Evolutionary conservation across 768 basidiomycete genomes (phyloP), one percentile per base, ranked within the genome.

Genomic region (Lanmaoa pseudosensibilis): DNA sequence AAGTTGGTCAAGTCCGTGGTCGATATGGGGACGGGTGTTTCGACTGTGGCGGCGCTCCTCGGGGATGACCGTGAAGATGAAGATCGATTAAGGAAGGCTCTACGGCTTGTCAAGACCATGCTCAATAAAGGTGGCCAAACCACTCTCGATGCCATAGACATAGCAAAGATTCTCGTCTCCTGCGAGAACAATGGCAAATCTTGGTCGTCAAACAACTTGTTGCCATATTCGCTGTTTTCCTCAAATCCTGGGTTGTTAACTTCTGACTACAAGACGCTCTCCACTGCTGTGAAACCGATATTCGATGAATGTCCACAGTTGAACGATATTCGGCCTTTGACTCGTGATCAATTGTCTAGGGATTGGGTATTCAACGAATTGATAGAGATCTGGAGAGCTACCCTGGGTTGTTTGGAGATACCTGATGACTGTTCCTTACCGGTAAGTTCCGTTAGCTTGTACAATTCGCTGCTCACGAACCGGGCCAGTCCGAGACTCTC

Each of bases 11-110:
- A 71, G 53, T 75, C 77, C 18, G 77, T 86, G 8, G 72, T 85
- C 19, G 83, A 85, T 57, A 79, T 83, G 74, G 71, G 84, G 12
- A 79, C 83, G 2, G 88, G 87, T 0, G 70, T 85, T 5, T 74
- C 80, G 5, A 80, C 79, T 15, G 73, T 88, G 7, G 84, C 77
- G 1, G 84, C 80, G 2, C 69, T 86, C 7, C 76, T 89, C 7
- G 75, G 76, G 15, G 69, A 74, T 25, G 71, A 71, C 37, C 65
- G 61, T 10, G 72, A 71, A 11, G 77, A 82, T 10, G 77, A 80
- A 23, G 68, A 71, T 34, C 59, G 66, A 33, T 65, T 86, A n/a
- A 69, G 66, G 46, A 77, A 78, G 11, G 78, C 78, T 0, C 62
- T 90, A 25, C 69, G 72, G 5, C 67, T 87, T 16, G 70, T 92